Evolutionary conservation across 192 early-diverging fungal genomes (phyloP), one percentile per base, ranked within the genome.

Genomic region (Coemansia sp.): DNA sequence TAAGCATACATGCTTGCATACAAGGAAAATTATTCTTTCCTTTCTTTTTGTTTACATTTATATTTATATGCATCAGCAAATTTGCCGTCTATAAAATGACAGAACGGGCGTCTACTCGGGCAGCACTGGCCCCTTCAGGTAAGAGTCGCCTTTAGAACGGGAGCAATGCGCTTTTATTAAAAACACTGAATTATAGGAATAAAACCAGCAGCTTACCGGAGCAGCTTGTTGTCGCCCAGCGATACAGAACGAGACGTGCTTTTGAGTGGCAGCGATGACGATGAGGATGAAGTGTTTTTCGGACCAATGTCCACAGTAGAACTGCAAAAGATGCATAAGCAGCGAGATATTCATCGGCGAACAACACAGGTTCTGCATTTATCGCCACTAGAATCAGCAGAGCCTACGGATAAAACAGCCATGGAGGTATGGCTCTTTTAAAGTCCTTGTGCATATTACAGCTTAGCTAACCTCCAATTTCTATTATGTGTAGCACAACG

Each of bases 221-320:
- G 50, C 50, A 53, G 50, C 16, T 13, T 38, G 50, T 11, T 35
- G 21, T 38, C 31, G 35, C 35, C 50, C 11, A 39, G 30, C 7
- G 50, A 53, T 35, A 53, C 50, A 19, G 50, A 53, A 9, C 10
- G 35, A 35, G 35, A 53, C 31, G 43, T 44, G n/a, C 36, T 53
- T 35, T 19, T 38, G 35, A 48, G 46, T 7, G 33, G 33, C 7
- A 35, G 33, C 13, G 50, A 59, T 11, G 61, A 58, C 9, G 59
- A 66, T 1, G 67, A 77, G 18, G 62, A 64, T 52, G 72, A 76
- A 39, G 65, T 69, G 21, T 76, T 76, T 43, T 76, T 76, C 38
- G 72, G 72, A 10, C 72, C 72, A 2, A 33, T 69, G 44, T 44
- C 54, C 8, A 55, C 44, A 2, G 37, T 33, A 0, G 72, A 76